These are phyloP conservation scores for Laetiporus sulphureus DNA, from an alignment of 1,284 basidiomycete genomes.

Conservation along the genomic window DNA sequence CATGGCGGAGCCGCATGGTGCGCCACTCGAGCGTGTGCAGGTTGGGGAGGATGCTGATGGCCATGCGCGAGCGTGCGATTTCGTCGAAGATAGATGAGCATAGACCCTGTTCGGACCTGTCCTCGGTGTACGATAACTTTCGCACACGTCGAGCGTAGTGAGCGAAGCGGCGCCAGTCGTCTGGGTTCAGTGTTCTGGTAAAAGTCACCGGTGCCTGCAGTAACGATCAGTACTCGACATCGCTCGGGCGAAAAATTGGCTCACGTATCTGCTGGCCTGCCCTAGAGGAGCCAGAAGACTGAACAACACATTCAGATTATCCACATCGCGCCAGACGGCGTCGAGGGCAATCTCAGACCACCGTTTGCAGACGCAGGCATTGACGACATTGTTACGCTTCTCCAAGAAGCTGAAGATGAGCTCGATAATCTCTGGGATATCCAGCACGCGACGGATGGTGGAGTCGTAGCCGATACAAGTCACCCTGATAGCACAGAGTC, in stretches of 20 bases:
- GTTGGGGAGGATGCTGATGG: slow-evolving; percentile 46
- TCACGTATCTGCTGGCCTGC: slow-evolving; percentile 1
- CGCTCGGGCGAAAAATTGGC: neutral
- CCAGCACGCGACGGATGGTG: slow-evolving; percentile 20
- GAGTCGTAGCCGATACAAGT: slow-evolving; percentile 10
- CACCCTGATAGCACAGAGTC: neutral
- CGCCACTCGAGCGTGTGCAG: slow-evolving; percentile 39
- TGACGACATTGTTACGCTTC: slow-evolving; percentile 12
- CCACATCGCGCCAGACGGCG: slow-evolving; percentile 21
- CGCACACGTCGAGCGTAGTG: slow-evolving; percentile 51
- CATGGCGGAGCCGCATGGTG: slow-evolving; percentile 24
- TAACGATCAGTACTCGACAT: neutral
- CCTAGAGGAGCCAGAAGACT: slow-evolving; percentile 33
- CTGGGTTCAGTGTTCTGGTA: slow-evolving; percentile 34
- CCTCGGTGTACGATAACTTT: slow-evolving; percentile 13
- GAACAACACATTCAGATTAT: slow-evolving; percentile 37
- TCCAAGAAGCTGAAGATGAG: slow-evolving; percentile 22
- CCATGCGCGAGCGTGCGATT: slow-evolving; percentile 46
- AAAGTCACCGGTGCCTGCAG: slow-evolving; percentile 31
- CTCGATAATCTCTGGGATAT: slow-evolving; percentile 26
- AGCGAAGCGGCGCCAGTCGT: slow-evolving; percentile 51
- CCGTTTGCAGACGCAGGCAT: slow-evolving; percentile 21
- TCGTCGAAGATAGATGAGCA: slow-evolving; percentile 36
- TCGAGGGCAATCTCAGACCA: slow-evolving; percentile 27
- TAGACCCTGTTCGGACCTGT: slow-evolving; percentile 2